Evolutionary conservation across 2,329 filamentous ascomycete genomes (phyloP).

Genomic region (Taxawa tesnikishii): DNA sequence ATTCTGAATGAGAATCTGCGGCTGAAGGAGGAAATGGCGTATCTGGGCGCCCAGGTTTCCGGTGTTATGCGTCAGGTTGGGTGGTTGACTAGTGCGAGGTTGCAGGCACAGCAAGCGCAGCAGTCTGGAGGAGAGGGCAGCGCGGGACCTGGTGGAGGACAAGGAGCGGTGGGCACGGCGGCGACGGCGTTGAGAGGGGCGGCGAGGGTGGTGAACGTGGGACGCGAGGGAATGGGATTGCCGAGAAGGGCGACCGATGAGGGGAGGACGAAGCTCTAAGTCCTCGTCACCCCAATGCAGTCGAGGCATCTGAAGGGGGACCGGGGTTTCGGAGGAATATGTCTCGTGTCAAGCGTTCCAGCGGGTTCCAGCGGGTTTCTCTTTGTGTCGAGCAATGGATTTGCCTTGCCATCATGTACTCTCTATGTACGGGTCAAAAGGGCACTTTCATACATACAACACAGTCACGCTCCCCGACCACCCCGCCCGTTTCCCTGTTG

Average conservation of each 20-base stretch:
- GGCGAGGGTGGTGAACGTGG: conserved; percentile 14
- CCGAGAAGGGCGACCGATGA: conserved; percentile 19
- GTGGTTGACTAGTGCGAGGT: conserved; percentile 47
- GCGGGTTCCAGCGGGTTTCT: no score
- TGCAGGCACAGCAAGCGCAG: conserved; percentile 27
- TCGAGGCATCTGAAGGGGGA: no score
- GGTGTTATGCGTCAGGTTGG: conserved; percentile 49
- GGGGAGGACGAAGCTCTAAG: conserved; percentile 23
- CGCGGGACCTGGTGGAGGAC: conserved; percentile 1
- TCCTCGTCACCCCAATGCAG: no score
- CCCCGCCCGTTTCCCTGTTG: no score
- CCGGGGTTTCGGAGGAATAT: no score
- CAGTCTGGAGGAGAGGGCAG: conserved; percentile 9
- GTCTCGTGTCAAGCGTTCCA: no score
- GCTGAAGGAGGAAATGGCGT: conserved; percentile 49
- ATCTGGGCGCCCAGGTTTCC: conserved; percentile 47
- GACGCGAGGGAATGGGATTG: conserved; percentile 10
- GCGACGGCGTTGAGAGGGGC: conserved; percentile 14
- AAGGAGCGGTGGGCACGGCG: conserved; percentile 10
- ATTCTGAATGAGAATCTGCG: conserved; percentile 51
- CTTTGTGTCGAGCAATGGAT: no score
- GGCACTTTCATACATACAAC: no score
- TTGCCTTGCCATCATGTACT: no score
- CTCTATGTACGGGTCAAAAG: no score
- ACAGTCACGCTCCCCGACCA: no score